These are phyloP conservation scores for Arabidopsis hybrid DNA, from an alignment of 441 rosid species.

Conservation along the genomic window DNA sequence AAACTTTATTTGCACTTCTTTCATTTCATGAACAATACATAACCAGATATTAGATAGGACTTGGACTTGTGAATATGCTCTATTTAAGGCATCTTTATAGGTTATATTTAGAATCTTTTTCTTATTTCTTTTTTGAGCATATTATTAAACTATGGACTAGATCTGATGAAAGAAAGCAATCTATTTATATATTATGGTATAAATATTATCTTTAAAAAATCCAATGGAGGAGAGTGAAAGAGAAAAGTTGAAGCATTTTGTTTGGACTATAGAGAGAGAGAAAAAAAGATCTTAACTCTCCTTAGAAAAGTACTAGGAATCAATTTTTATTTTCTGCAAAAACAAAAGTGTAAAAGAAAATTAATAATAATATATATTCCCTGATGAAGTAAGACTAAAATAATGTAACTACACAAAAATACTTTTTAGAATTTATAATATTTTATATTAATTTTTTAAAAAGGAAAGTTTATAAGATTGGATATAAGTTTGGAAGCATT, in stretches of 20 bases:
- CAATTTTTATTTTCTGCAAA: slow-evolving; percentile 24
- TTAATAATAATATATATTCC: slow-evolving; percentile 2
- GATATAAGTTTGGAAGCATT: slow-evolving; percentile 38
- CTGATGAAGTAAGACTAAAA: slow-evolving; percentile 37
- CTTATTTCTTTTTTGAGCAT: slow-evolving; percentile 36
- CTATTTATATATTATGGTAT: slow-evolving; percentile 18
- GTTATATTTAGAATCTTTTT: slow-evolving; percentile 33
- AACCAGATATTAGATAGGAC: slow-evolving; percentile 37
- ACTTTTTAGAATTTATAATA: not conserved
- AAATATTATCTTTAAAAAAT: slow-evolving; percentile 18
- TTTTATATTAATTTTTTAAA: not conserved
- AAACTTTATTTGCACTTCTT: not conserved
- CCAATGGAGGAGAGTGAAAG: slow-evolving; percentile 45
- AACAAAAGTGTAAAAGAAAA: not conserved
- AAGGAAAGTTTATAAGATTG: slow-evolving; percentile 37
- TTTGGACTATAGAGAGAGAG: slow-evolving; percentile 29
- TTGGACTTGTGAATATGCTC: slow-evolving; percentile 32
- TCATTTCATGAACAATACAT: slow-evolving; percentile 16
- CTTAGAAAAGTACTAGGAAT: slow-evolving; percentile 49
- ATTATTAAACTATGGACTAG: slow-evolving; percentile 39
- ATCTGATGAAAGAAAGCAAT: slow-evolving; percentile 39
- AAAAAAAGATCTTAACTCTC: slow-evolving; percentile 28
- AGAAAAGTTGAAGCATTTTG: slow-evolving; percentile 41
- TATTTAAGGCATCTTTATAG: slow-evolving; percentile 41
- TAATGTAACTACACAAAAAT: slow-evolving; percentile 2